Conservation (phyloP, 2,329 filamentous ascomycete genomes). For the Bipolaris zeicola region DNA sequence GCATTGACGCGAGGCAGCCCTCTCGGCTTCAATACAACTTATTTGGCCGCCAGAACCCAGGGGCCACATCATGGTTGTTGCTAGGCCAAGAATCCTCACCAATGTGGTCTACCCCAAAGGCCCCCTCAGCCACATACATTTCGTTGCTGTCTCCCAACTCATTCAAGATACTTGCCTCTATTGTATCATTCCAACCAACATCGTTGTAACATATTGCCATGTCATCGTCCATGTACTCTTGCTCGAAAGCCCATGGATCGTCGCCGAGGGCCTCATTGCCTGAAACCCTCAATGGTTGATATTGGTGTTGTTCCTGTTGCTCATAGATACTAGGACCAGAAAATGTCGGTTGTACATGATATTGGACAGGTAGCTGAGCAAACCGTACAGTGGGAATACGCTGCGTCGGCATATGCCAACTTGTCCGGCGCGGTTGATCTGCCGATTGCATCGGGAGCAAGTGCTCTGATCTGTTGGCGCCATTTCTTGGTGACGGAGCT, state of each 20-base stretch:
- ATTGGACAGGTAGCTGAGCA: constrained; percentile 7
- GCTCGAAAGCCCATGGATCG: not conserved
- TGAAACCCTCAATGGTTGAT: not conserved
- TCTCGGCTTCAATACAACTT: constrained; percentile 49
- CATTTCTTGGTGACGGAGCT: constrained; percentile 1
- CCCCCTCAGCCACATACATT: not conserved
- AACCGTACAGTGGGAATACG: constrained; percentile 25
- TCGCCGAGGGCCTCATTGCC: not conserved
- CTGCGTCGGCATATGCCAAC: not conserved
- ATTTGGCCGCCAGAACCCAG: constrained; percentile 54
- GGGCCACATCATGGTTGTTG: constrained; percentile 24
- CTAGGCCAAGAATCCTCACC: constrained; percentile 7
- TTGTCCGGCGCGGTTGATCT: not conserved
- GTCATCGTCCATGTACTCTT: constrained; percentile 2
- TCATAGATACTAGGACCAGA: constrained; percentile 33
- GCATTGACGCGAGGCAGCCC: not conserved
- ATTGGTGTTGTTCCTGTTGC: constrained; percentile 30
- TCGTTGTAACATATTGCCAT: not conserved
- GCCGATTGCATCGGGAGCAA: not conserved
- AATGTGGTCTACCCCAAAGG: not conserved
- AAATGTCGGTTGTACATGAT: constrained; percentile 16
- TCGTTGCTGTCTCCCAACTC: not conserved
- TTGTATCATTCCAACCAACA: constrained; percentile 1
- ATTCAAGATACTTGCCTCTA: not conserved
- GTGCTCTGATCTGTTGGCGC: not conserved